Base-by-base conservation (phyloP, 805 yeast species). In the Myxozyma neglecta region DNA sequence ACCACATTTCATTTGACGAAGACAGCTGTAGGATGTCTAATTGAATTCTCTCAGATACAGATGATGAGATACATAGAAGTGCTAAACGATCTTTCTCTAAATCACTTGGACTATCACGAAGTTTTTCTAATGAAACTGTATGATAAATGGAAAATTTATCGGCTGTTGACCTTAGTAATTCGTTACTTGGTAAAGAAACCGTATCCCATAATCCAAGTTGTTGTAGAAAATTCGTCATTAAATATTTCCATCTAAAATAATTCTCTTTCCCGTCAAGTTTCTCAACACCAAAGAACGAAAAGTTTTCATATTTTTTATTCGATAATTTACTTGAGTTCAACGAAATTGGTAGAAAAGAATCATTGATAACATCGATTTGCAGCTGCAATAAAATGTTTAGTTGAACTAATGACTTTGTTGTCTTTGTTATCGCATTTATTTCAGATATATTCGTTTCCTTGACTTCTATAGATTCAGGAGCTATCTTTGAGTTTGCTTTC, bases 311-410 rank as follows among this genome's bases (percentile, higher is more conserved):
- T n/a, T 18, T 40, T 14, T 40, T 34, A 20, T 46, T 36, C 37
- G 36, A 24, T 16, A 13, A 4, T n/a, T 13, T 29, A 14, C 29
- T 34, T 4, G n/a, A n/a, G 20, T 48, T 18, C 34, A 52, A 34
- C 3, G 11, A 34, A 24, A 34, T 13, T 16, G 11, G 34, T 39
- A 42, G 46, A 10, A 40, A 51, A 24, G 52, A 53, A 29, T 46
- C 37, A 13, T 47, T 43, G 7, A 57, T 46, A 2, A 58, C 44
- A 13, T 52, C 45, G 24, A 57, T 49, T 53, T 61, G 64, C 53
- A 61, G 20, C 53, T 48, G 53, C 43, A 61, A 51, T 16, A 61
- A 40, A 51, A 47, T 46, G 40, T 61, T 53, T 11, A 61, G 53
- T 35, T 46, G 58, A 40, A 39, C 42, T 14, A 61, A 53, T 34